Conservation (phyloP, 805 yeast genomes). For the Debaryomyces hansenii region DNA sequence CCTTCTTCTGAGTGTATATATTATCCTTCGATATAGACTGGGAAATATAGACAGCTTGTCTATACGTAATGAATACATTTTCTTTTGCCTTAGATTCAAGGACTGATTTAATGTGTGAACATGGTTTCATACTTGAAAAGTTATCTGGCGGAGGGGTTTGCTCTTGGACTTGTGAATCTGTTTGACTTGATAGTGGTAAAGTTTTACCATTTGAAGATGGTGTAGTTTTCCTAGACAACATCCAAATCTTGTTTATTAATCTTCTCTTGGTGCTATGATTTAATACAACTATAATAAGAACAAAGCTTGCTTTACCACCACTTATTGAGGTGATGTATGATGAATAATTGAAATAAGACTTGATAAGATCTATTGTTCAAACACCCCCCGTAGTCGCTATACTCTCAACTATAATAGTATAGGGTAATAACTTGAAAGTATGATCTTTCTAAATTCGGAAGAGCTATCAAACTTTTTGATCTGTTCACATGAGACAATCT, state of each 20-base stretch:
- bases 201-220: not conserved
- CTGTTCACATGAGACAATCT: not conserved
- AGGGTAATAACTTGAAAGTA: no score
- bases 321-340: no score
- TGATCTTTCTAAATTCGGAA: not conserved
- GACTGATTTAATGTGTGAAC: slow-evolving; percentile 50
- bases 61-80: slow-evolving; percentile 49
- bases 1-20: slow-evolving; percentile 32
- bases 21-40: slow-evolving; percentile 29
- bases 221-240: not conserved
- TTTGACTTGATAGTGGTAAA: not conserved
- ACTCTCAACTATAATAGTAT: no score
- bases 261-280: not conserved
- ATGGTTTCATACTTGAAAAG: slow-evolving; percentile 39
- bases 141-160: slow-evolving; percentile 20
- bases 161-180: slow-evolving; percentile 1
- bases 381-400: no score
- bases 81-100: slow-evolving; percentile 50
- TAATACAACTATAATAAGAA: no score
- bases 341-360: no score
- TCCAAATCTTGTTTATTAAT: not conserved
- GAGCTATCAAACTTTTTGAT: not conserved
- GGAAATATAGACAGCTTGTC: slow-evolving; percentile 51
- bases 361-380: no score
- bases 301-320: no score